Evolutionary conservation across 1,284 basidiomycete species (phyloP), one percentile per base, ranked within the genome.

Genomic region (Wallemia hederae): DNA sequence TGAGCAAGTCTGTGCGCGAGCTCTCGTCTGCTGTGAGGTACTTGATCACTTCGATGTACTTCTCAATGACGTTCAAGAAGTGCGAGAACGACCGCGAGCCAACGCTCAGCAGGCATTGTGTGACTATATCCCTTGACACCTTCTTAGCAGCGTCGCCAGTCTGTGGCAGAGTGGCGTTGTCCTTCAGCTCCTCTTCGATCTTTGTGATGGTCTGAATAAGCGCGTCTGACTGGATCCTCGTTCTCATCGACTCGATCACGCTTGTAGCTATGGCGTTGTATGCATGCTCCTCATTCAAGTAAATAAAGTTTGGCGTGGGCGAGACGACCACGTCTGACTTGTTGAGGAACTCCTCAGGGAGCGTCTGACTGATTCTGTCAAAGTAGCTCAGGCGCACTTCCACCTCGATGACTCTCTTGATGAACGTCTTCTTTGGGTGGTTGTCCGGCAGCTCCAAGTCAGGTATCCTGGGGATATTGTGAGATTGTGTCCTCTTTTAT

Each of bases 61-160:
- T 81, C 70, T 99, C 94, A 63, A 97, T 88, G 5, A 91, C 90
- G 70, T 98, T 98, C 64, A 98, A 79, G 67, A 97, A 83, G 70
- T 99, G 94, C 0, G 91, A 97, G 74, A 99, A 97, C 1, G 90
- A 96, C 22, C 92, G 82, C 11, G 85, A 82, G 59, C 94, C 94
- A 61, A 97, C 85, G 67, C 85, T 80, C 5, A 97, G 77, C 1
- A 98, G 77, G 14, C 83, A 85, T 68, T 97, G 90, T 58, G 89
- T 77, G n/a, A 84, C 78, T 65, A 97, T 81, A 58, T 83, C 81
- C 33, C 85, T 80, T 55, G 84, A 74, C 58, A 82, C 71, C 1
- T 75, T 68, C 64, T 85, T 82, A 22, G 87, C 76, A 59, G 68
- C 76, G 71, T 71, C 71, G 39, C 65, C 65, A 33, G 66, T 62